Percentiles rank a stretch among this genome's conserved stretches.
phyloP scores from a whole-genome alignment of 1,139 yeast genomes.

The Taiozyma onychis region DNA sequence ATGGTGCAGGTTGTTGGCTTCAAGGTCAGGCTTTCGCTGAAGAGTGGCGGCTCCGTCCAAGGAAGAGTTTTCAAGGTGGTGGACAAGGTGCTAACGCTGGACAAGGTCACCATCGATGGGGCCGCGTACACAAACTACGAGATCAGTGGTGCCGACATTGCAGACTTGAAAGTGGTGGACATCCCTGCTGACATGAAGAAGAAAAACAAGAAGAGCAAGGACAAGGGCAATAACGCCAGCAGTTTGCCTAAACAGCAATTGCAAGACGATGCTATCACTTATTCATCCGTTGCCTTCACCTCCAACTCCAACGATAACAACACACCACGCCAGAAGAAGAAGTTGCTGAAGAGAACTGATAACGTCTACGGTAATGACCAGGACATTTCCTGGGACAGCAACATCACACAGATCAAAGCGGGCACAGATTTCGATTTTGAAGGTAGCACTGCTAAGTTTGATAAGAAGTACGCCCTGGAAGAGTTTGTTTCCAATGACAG shows the following conservation, averaged over 20 bases:
- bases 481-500: constrained; percentile 65
- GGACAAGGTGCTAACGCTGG: constrained; percentile 34
- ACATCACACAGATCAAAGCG: constrained; percentile 42
- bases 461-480: constrained; percentile 74
- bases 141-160: constrained; percentile 20
- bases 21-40: constrained; percentile 44
- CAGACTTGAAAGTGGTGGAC: constrained; percentile 30
- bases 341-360: constrained; percentile 4
- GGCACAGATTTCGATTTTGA: constrained; percentile 81
- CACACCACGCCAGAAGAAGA: constrained; percentile 4
- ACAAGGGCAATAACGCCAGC: constrained; percentile 7
- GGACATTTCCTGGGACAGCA: constrained; percentile 48
- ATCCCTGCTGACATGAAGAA: constrained; percentile 22
- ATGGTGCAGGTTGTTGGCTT: constrained; percentile 46
- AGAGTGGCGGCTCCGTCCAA: constrained; percentile 37
- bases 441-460: constrained; percentile 76
- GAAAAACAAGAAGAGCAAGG: constrained; percentile 12
- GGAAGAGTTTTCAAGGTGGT: constrained; percentile 46
- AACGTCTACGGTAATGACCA: constrained; percentile 3
- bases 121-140: not conserved
- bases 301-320: constrained; percentile 1
- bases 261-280: not conserved
- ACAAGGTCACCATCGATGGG: constrained; percentile 27
- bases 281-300: not conserved
- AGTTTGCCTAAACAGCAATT: constrained; percentile 3